A percentile compares a stretch with the other conserved stretches of the same genome.
These are phyloP conservation scores for Rhizophagus sp. DNA, from an alignment of 192 early-diverging fungal species.

Conservation along the genomic window DNA sequence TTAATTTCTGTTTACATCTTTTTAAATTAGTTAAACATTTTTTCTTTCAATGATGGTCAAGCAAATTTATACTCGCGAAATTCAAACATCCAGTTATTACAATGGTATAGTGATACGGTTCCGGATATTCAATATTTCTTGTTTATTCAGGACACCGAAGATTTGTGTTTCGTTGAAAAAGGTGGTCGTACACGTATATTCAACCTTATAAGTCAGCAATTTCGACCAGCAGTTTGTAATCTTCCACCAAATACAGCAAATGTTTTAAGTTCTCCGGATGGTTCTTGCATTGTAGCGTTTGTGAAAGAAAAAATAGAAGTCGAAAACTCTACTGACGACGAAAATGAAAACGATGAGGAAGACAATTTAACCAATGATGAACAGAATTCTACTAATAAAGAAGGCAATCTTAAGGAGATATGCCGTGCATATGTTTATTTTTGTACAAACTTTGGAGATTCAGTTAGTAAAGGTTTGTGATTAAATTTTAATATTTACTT, in stretches of 20 bases:
- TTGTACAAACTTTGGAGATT: not conserved
- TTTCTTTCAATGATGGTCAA: not conserved
- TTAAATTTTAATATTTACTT: no score
- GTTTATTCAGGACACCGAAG: conserved; percentile 1
- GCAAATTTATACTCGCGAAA: not conserved
- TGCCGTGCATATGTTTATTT: conserved; percentile 10
- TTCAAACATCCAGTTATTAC: not conserved
- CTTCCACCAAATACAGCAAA: not conserved
- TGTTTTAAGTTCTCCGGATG: no score
- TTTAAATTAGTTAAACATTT: conserved; percentile 1
- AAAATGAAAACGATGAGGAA: not conserved
- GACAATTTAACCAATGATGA: not conserved
- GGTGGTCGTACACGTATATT: no score
- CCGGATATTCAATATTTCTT: conserved; percentile 4
- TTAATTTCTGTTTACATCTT: not conserved
- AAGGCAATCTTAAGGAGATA: not conserved
- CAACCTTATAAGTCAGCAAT: not conserved
- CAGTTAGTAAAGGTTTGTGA: not conserved
- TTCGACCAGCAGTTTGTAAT: not conserved
- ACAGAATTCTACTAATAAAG: not conserved
- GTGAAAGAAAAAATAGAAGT: not conserved
- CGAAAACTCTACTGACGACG: not conserved
- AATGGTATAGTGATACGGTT: not conserved
- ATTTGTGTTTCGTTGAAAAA: conserved; percentile 1
- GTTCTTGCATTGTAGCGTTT: not conserved